Evolutionary conservation across 2,329 filamentous ascomycete species (phyloP), one percentile per base, ranked within the genome.

Genomic region (Coleophoma crateriformis): DNA sequence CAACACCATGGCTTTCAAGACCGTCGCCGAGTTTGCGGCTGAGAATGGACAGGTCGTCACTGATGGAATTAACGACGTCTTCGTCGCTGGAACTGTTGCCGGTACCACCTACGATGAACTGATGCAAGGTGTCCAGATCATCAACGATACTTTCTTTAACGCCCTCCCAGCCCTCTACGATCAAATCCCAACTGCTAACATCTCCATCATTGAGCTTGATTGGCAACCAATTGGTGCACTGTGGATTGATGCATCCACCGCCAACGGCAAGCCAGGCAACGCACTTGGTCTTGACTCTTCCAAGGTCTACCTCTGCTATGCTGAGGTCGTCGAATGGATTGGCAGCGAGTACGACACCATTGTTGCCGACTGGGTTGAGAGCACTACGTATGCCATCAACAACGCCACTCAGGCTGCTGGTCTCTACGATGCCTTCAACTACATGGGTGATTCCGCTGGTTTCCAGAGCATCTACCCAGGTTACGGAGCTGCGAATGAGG

Each of bases 1-100:
- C 48, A 67, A 57, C 60, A 67, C 63, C 5, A 52, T 67, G 15
- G 63, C 45, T 27, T 68, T 68, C 56, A 67, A 66, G 58, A 68
- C 66, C 7, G 43, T 69, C 14, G 35, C 54, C n/a, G 62, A 67
- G 32, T 67, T 68, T 48, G 57, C 66, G 32, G 45, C 51, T 14
- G 66, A 66, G 55, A 61, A 56, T 10, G 66, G 63, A 7, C 54
- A 53, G n/a, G 58, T 64, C 46, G 66, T 68, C n/a, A 51, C 61
- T n/a, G 54, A 58, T 14, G 55, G 58, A 37, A 67, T 68, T 56
- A 67, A 68, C 59, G 65, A 68, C 49, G 51, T 68, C 15, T 67
- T 68, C 52, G 59, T 69, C 43, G 61, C 65, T 35, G 65, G 66
- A 45, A 67, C 65, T 14, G 62, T 67, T 11, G 56, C 58, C 19